Evolutionary conservation across 345 rosid species (phyloP), one percentile per base, ranked within the genome.

Genomic region (Salix viminalis): DNA sequence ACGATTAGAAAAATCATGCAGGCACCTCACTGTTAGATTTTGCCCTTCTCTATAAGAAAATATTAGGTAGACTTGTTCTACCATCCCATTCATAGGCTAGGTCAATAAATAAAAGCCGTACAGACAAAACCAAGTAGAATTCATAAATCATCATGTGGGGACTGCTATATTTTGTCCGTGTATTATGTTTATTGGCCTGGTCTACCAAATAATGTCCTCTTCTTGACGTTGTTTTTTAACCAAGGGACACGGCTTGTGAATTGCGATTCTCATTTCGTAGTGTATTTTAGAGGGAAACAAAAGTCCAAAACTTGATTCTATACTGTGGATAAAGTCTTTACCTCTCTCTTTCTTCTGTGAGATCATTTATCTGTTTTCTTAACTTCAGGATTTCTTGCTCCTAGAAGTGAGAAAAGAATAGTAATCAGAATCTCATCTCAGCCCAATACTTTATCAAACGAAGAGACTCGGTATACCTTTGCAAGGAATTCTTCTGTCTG

Each of bases 271-370:
- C 6, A 69, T 15, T 19, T 69, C 50, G 26, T 2, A 70, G 39
- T 70, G 62, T 26, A 30, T 46, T 14, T 52, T 16, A 21, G 41
- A 70, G 6, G 65, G 67, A 72, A 68, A 39, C 30, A 14, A 7
- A 19, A 58, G 18, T 39, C 30, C 37, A 11, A 44, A 32, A 65
- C 19, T 0, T 67, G 18, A 26, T 2, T 41, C 44, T 41, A 41
- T 34, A 66, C 26, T 10, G 46, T 18, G 50, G 61, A 41, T 32
- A 21, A 74, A 76, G 34, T 50, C 54, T 88, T 67, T n/a, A 90
- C 98, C 98, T 88, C 74, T 88, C 90, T 79, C 85, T 89, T 80
- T 95, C 97, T 75, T 89, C 84, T 46, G 86, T 79, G 41, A 91
- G 88, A 73, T 85, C 82, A 74, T 88, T 73, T 13, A 90, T 82